Evolutionary conservation across 2,329 filamentous ascomycete genomes (phyloP), one percentile per base, ranked within the genome.

Genomic region (Penicillium hesseltinei): DNA sequence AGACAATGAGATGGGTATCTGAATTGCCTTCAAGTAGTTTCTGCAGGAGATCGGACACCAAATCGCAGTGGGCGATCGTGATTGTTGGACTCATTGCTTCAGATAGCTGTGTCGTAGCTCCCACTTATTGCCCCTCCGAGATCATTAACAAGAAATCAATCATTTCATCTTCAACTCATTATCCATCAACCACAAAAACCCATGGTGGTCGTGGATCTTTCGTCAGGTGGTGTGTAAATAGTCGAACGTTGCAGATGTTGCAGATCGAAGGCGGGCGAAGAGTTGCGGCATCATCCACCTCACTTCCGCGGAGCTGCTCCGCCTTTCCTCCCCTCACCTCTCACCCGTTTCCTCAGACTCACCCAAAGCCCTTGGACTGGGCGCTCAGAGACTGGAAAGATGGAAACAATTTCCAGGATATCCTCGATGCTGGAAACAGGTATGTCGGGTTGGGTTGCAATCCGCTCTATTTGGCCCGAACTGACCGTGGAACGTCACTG

Each of bases 321-420:
- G 60, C 61, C 59, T 64, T 65, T 54, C 53, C 43, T 61, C 62
- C 62, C 62, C 63, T 59, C 65, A 54, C 54, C 56, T 58, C 58
- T 54, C 42, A 43, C 46, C 51, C 39, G 58, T 51, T 45, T 48
- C 51, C 50, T 51, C 36, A 44, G 46, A 56, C 55, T 52, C 40
- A 51, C 45, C 31, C 57, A 63, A 61, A 62, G 56, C 54, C 19
- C 48, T 61, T 51, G 58, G 58, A 62, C 54, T 59, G 59, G 66
- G 66, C 61, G 36, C 53, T 63, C 52, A 53, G 64, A 62, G 51
- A 53, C 59, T 57, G 44, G 40, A 46, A 69, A 66, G 57, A 99
- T 99, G 94, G 94, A 99, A 84, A 96, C 93, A 23, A 92, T 97
- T 73, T 92, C 93, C 63, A 86, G 90, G 71, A 95, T 99, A 76